Conservation (phyloP, 768 basidiomycete species). For the Gloeostereum incarnatum region DNA sequence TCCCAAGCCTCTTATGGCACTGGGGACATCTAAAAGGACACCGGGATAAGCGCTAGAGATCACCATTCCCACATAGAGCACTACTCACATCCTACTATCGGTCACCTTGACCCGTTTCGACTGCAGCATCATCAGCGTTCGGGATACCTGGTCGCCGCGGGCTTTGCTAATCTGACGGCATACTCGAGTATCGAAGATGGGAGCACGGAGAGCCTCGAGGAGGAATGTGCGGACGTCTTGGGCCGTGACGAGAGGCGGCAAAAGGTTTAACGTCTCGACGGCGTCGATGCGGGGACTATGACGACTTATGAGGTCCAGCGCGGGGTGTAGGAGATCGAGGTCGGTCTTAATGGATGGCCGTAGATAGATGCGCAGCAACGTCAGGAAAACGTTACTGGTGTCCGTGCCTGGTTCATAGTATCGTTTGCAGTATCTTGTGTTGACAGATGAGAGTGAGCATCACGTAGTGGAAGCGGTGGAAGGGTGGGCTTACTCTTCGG, state of each 20-base stretch:
- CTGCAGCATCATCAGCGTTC: constrained; percentile 68
- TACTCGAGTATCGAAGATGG: constrained; percentile 61
- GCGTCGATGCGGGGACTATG: constrained; percentile 80
- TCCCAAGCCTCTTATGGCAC: constrained; percentile 89
- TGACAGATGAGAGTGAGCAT: constrained; percentile 4
- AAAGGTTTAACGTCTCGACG: constrained; percentile 70
- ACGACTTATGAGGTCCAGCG: constrained; percentile 78
- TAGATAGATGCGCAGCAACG: constrained; percentile 82
- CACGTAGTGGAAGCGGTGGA: neutral
- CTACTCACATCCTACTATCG: constrained; percentile 83
- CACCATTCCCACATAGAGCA: constrained; percentile 1
- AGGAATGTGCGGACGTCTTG: constrained; percentile 75
- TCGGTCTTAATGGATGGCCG: constrained; percentile 48
- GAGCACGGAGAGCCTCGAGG: constrained; percentile 54
- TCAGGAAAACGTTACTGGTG: constrained; percentile 66
- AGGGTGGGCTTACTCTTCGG: constrained; percentile 63
- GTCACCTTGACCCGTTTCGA: constrained; percentile 79
- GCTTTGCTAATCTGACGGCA: constrained; percentile 63
- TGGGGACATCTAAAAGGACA: constrained; percentile 69
- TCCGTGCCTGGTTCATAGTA: constrained; percentile 53
- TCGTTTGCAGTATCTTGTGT: constrained; percentile 83
- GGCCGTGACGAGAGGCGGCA: constrained; percentile 87
- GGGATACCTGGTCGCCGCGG: constrained; percentile 69
- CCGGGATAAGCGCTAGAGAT: constrained; percentile 4
- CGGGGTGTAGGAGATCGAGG: constrained; percentile 62